Percentiles rank a stretch among this genome's conserved stretches.
These are phyloP conservation scores for Gossypium ekmanianum DNA, from an alignment of 345 rosid species.

Conservation along the genomic window DNA sequence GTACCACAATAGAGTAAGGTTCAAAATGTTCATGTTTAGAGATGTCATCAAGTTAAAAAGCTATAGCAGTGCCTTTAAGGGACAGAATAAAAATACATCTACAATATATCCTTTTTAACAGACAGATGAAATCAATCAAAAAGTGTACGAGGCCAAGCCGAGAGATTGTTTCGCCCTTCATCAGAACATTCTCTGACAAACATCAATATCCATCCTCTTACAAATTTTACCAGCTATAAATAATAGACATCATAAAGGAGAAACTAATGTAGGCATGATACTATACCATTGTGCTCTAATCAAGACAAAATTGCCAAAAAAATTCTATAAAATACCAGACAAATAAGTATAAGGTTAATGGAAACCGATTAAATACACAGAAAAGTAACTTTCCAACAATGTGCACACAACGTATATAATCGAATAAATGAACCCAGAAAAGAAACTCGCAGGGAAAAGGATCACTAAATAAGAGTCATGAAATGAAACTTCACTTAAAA, in stretches of 20 bases:
- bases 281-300: background rate
- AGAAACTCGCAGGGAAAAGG: background rate
- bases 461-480: background rate
- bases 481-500: background rate
- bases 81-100: background rate
- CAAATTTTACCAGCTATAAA: slow-evolving; percentile 2
- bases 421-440: background rate
- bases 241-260: background rate
- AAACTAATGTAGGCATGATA: background rate
- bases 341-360: background rate
- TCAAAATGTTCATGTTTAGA: background rate
- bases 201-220: background rate
- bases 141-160: background rate
- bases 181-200: background rate
- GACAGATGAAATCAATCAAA: background rate
- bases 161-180: background rate
- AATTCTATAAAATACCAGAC: background rate
- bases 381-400: background rate
- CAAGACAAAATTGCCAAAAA: background rate
- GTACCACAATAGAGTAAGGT: background rate
- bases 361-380: background rate
- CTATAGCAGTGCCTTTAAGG: background rate
- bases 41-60: background rate
- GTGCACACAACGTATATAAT: background rate
- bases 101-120: background rate